Evolutionary conservation across 2,329 filamentous ascomycete species (phyloP).

Genomic region (Ophiostoma australiae): DNA sequence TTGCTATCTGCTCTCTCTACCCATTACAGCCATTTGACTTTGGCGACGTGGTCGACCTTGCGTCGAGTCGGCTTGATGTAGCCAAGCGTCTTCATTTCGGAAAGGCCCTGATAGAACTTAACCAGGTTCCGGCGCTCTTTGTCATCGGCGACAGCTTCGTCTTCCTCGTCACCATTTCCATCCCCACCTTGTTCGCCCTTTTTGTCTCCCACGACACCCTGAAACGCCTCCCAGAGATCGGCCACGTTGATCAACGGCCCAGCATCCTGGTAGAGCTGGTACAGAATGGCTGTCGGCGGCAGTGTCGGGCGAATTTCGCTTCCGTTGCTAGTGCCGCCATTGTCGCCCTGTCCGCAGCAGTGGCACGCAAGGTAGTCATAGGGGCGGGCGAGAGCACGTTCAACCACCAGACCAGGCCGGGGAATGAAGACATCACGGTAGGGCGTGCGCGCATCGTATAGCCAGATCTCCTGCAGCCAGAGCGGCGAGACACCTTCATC

Average conservation of each 20-base stretch:
- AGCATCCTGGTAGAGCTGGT: conserved; percentile 73
- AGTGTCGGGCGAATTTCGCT: conserved; percentile 55
- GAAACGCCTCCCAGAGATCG: conserved; percentile 75
- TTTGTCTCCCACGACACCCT: conserved; percentile 49
- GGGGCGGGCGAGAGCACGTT: conserved; percentile 65
- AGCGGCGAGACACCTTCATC: conserved; percentile 31
- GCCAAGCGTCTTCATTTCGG: conserved; percentile 79
- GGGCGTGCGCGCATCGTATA: conserved; percentile 67
- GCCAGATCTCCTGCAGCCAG: conserved; percentile 66
- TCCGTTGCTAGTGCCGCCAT: conserved; percentile 29
- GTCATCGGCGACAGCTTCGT: conserved; percentile 36
- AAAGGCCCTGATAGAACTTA: conserved; percentile 77
- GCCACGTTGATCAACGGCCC: conserved; percentile 72
- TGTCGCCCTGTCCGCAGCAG: conserved; percentile 49
- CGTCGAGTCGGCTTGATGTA: conserved; percentile 86
- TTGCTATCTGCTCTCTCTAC: background rate
- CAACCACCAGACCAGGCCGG: conserved; percentile 63
- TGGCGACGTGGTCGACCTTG: conserved; percentile 87
- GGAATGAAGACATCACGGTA: conserved; percentile 71
- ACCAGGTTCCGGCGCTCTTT: conserved; percentile 58
- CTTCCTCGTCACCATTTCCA: conserved; percentile 40
- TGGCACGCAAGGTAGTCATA: conserved; percentile 72
- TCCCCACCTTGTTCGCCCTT: conserved; percentile 30
- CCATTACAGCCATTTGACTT: conserved; percentile 68
- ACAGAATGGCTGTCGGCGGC: conserved; percentile 67